Conservation (phyloP, 2,329 filamentous ascomycete species). For the Zymoseptoria ardabiliae region DNA sequence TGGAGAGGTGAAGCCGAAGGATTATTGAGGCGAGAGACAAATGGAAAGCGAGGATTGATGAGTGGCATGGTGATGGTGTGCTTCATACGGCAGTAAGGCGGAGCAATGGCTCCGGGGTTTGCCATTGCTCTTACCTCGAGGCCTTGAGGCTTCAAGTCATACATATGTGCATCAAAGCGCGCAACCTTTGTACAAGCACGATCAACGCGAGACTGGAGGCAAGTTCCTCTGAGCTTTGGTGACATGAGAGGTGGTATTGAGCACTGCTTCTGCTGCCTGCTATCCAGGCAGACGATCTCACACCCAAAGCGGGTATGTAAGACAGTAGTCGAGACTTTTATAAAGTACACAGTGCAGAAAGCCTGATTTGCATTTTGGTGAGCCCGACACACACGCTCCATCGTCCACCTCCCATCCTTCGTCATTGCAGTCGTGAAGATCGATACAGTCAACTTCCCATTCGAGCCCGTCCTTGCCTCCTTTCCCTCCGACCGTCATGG, state of each 20-base stretch:
- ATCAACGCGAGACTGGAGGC: not conserved
- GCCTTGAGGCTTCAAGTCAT: no score
- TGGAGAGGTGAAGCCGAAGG: not conserved
- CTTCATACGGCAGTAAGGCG: not conserved
- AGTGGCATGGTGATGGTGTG: not conserved
- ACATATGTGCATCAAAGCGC: no score
- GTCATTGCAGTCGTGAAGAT: not conserved
- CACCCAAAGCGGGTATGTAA: not conserved
- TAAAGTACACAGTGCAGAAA: not conserved
- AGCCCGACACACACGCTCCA: not conserved
- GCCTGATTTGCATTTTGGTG: not conserved
- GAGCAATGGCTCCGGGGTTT: not conserved
- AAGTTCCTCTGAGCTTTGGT: not conserved
- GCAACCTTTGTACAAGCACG: not conserved
- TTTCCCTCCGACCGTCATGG: constrained; percentile 8
- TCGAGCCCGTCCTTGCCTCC: not conserved
- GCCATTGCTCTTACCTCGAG: no score
- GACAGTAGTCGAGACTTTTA: not conserved
- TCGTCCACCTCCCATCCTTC: not conserved
- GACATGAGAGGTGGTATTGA: not conserved
- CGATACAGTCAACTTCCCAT: not conserved
- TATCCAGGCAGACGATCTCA: not conserved
- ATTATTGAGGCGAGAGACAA: not conserved
- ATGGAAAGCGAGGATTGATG: not conserved
- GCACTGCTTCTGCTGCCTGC: not conserved